Percentiles rank a stretch among this genome's conserved stretches.
These are phyloP conservation scores for Hyaloscypha finlandica DNA, from an alignment of 495 filamentous ascomycete species.

Conservation along the genomic window DNA sequence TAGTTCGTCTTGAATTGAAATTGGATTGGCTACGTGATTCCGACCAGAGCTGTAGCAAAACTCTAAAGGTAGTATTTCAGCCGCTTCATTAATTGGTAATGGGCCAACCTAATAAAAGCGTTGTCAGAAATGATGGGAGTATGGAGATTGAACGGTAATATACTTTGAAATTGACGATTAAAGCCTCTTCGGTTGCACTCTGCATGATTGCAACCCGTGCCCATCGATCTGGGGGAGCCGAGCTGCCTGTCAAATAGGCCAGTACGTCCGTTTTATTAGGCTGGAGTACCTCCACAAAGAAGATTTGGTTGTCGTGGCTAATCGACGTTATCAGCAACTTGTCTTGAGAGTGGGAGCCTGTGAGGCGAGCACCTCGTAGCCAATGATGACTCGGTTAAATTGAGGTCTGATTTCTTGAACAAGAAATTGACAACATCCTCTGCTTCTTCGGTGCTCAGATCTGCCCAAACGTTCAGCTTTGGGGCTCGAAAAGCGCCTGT, in stretches of 20 bases:
- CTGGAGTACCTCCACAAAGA: slow-evolving; percentile 47
- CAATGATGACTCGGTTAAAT: slow-evolving; percentile 37
- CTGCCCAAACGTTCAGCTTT: slow-evolving; percentile 41
- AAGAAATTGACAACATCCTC: slow-evolving; percentile 38
- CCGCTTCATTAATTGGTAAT: slow-evolving; percentile 45
- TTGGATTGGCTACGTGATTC: slow-evolving; percentile 30
- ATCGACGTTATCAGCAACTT: not conserved
- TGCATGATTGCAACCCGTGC: slow-evolving; percentile 48
- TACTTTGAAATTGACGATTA: slow-evolving; percentile 28
- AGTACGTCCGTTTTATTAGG: slow-evolving; percentile 57
- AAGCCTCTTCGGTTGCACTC: slow-evolving; percentile 42
- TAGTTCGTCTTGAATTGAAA: not conserved
- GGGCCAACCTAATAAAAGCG: slow-evolving; percentile 37
- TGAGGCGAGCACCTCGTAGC: slow-evolving; percentile 40
- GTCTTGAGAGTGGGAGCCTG: slow-evolving; percentile 22
- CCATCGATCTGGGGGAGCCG: slow-evolving; percentile 43
- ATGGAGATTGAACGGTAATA: not conserved
- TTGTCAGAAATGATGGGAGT: not conserved
- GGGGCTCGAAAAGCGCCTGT: slow-evolving; percentile 19
- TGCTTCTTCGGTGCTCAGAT: slow-evolving; percentile 37
- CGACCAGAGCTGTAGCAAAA: slow-evolving; percentile 43
- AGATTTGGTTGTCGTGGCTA: slow-evolving; percentile 6
- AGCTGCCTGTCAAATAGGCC: slow-evolving; percentile 43
- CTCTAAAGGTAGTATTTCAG: slow-evolving; percentile 38
- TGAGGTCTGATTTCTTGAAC: slow-evolving; percentile 37